A percentile compares a stretch with the other conserved stretches of the same genome.
These are phyloP conservation scores for Bipolaris cookei DNA, from an alignment of 2,329 filamentous ascomycete genomes.

Conservation along the genomic window DNA sequence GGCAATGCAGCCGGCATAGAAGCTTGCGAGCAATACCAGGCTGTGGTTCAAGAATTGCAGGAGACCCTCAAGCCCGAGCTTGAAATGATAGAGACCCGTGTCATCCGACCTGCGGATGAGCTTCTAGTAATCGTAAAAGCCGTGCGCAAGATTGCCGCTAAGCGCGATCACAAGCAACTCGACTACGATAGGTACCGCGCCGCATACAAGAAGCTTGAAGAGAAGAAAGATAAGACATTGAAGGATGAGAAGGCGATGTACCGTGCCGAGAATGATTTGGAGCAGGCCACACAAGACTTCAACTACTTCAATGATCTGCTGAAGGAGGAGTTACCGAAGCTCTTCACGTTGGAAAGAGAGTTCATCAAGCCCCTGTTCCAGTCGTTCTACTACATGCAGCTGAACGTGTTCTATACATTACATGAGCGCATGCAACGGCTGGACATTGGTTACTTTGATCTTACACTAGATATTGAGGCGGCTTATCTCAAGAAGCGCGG, in stretches of 20 bases:
- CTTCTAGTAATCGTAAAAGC: slow-evolving; percentile 93
- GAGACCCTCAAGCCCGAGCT: slow-evolving; percentile 88
- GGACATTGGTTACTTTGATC: slow-evolving; percentile 97
- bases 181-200: slow-evolving; percentile 90
- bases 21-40: slow-evolving; percentile 96
- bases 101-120: slow-evolving; percentile 92
- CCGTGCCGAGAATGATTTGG: slow-evolving; percentile 90
- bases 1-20: slow-evolving; percentile 92
- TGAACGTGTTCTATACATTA: slow-evolving; percentile 98
- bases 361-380: slow-evolving; percentile 98
- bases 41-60: slow-evolving; percentile 86
- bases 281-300: slow-evolving; percentile 91
- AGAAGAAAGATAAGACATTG: slow-evolving; percentile 94
- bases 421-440: slow-evolving; percentile 98
- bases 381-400: slow-evolving; percentile 99
- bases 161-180: slow-evolving; percentile 96
- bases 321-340: slow-evolving; percentile 91
- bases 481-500: slow-evolving; percentile 89
- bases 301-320: slow-evolving; percentile 98
- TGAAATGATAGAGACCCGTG: slow-evolving; percentile 93
- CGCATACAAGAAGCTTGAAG: slow-evolving; percentile 89
- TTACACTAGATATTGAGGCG: slow-evolving; percentile 88
- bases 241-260: slow-evolving; percentile 98
- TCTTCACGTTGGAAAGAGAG: slow-evolving; percentile 87
- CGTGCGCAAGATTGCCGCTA: slow-evolving; percentile 84